These are phyloP conservation scores for Pseudogymnoascus sp. DNA, from an alignment of 2,329 filamentous ascomycete genomes.

Conservation along the genomic window DNA sequence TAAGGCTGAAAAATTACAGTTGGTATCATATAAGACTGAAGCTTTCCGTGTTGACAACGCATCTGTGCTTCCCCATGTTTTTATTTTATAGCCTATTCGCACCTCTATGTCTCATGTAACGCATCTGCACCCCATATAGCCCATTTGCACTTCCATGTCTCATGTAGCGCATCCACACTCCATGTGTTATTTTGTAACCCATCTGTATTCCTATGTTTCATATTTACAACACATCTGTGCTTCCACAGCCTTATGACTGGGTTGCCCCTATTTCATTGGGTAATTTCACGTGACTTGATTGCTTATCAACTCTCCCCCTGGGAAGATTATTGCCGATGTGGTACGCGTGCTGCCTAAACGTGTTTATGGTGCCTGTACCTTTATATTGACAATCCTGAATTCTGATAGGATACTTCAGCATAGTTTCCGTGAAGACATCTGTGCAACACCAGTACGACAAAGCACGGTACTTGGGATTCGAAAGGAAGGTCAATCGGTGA, in stretches of 20 bases:
- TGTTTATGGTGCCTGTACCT: too few species aligned
- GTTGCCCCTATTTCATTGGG: neutral
- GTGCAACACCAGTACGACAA: neutral
- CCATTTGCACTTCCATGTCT: neutral
- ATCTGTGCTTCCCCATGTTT: neutral
- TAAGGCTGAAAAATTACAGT: neutral
- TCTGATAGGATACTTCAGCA: neutral
- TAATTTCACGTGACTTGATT: neutral
- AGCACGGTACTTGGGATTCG: neutral
- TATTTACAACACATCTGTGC: constrained; percentile 2
- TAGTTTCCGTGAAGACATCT: neutral
- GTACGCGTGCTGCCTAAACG: neutral
- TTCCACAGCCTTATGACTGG: neutral
- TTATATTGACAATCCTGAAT: neutral
- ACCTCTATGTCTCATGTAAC: too few species aligned
- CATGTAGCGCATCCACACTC: neutral
- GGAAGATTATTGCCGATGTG: neutral
- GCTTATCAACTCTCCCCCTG: neutral
- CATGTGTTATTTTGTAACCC: neutral
- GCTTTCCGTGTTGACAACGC: neutral
- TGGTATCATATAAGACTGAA: neutral
- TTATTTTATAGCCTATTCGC: neutral
- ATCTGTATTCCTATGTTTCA: neutral
- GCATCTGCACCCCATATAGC: neutral
- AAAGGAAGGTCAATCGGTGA: neutral